Base-by-base conservation (phyloP, 2,329 filamentous ascomycete genomes). In the Colletotrichum viniferum region DNA sequence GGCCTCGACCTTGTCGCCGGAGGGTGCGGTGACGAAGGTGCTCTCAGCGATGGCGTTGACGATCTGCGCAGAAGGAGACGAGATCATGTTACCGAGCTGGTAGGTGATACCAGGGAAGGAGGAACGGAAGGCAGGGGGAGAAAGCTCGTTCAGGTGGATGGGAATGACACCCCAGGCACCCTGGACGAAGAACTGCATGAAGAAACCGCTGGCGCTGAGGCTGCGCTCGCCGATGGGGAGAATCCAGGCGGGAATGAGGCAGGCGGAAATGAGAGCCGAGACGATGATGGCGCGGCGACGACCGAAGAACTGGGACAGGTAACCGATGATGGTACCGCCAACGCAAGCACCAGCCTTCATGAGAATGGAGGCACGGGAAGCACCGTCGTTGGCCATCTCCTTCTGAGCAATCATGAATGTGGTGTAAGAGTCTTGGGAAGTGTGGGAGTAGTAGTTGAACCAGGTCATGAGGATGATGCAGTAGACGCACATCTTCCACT, bases 331-430 rank as follows among this genome's bases (percentile, higher is more conserved):
- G 56, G 92, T 93, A 30, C 94, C 94, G 38, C 94, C 94, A 2
- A 95, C 90, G 78, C 93, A 94, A 58, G 94, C 94, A 30, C 94
- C 94, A 2, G 90, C 92, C 85, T 96, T 96, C 92, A 95, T 95
- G 74, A 96, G 84, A 78, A 96, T 96, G n/a, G 91, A 93, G 18
- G 94, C 94, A n/a, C 93, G 91, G 9, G 90, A 93, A 6, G 94
- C 93, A 1, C 88, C 88, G 2, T 86, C 81, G 79, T 94, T 93
- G 70, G 88, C 80, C 74, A 96, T 88, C 77, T 92, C 91, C 84
- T 96, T 96, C 79, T 95, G 89, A 6, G 89, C 89, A 52, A 93
- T 87, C 92, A 96, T 94, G 82, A 96, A 95, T 4, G 94, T 96
- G 1, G 94, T 95, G 86, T 96, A 96, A 64, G 90, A 93, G 85